Evolutionary conservation across 805 yeast species (phyloP).

Genomic region (Hanseniaspora pseudoguilliermondii): DNA sequence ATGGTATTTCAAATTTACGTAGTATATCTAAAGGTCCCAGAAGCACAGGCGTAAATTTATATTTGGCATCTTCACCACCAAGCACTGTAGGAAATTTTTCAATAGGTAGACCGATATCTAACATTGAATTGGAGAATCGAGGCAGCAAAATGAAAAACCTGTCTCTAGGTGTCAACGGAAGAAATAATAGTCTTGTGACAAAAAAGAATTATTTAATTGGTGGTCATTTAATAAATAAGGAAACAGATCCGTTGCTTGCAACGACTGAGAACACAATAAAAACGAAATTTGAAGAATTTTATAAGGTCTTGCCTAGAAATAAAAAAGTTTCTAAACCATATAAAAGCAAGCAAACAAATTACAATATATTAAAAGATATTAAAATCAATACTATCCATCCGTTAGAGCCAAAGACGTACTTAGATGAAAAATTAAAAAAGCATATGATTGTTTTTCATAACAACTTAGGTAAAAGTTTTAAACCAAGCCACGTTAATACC

Average conservation of each 20-base stretch:
- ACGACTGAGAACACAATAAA: background rate
- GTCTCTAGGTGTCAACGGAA: background rate
- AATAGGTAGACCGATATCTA: background rate
- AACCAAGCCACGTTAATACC: background rate
- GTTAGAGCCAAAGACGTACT: background rate
- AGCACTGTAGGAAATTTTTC: background rate
- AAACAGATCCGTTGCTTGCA: background rate
- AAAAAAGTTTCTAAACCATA: background rate
- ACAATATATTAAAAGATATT: background rate
- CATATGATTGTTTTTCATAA: background rate
- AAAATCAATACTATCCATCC: background rate
- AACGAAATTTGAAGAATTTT: background rate
- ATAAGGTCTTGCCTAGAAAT: background rate
- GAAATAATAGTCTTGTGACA: background rate
- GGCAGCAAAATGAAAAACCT: background rate
- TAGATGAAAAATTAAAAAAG: background rate
- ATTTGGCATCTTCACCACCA: constrained; percentile 3
- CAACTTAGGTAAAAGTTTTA: background rate
- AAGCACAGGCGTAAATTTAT: background rate
- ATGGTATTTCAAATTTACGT: background rate
- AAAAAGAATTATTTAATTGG: background rate
- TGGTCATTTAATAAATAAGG: background rate
- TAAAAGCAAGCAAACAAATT: background rate
- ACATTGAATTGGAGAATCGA: background rate
- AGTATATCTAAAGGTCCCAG: background rate